Evolutionary conservation across 306 rosid genomes (phyloP).

Genomic region (Erythrophleum fordii): DNA sequence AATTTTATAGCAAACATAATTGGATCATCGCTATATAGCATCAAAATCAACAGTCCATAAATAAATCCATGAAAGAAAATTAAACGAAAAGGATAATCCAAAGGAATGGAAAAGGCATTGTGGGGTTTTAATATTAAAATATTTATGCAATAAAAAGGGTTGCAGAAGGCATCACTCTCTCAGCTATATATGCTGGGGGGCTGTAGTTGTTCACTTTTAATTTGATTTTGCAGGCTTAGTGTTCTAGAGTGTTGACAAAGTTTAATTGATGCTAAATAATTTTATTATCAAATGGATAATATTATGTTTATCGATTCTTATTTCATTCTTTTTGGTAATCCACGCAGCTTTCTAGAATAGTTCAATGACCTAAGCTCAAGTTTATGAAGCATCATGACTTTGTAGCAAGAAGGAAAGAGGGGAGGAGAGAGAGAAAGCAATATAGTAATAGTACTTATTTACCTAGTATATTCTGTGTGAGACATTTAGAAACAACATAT

Average conservation of each 20-base stretch:
- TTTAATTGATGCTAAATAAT: not conserved
- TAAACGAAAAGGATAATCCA: constrained; percentile 5
- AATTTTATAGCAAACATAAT: constrained; percentile 41
- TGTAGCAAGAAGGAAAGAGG: not conserved
- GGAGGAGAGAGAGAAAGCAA: not conserved
- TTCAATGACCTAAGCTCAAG: constrained; percentile 7
- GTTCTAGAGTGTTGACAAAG: not conserved
- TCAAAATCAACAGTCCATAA: constrained; percentile 22
- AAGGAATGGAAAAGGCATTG: constrained; percentile 6
- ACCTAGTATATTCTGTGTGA: not conserved
- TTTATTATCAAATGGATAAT: not conserved
- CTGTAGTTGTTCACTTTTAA: constrained; percentile 23
- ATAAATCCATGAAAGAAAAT: constrained; percentile 6
- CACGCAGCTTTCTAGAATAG: not conserved
- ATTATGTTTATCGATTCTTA: not conserved
- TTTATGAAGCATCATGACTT: not conserved
- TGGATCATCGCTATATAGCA: constrained; percentile 22
- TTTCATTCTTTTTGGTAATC: constrained; percentile 12
- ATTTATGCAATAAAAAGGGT: not conserved
- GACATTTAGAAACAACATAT: constrained; percentile 28
- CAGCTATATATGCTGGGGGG: constrained; percentile 7
- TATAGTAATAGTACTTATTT: constrained; percentile 18
- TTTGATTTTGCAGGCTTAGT: constrained; percentile 19
- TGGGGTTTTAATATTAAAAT: constrained; percentile 16
- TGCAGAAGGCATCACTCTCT: constrained; percentile 17